Conservation (phyloP, 306 rosid species). For the Prosopis cineraria region DNA sequence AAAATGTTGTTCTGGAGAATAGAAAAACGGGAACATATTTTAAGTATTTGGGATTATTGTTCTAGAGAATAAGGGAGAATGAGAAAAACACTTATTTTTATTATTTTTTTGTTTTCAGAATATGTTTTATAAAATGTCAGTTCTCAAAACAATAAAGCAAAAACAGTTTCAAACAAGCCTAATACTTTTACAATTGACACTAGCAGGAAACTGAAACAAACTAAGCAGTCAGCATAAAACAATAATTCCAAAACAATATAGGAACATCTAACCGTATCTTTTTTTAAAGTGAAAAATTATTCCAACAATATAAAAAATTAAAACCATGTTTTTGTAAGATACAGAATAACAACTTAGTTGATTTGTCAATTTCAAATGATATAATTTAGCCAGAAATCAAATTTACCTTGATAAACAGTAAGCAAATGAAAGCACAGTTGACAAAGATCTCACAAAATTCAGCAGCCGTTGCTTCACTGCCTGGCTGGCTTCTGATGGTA, state of each 20-base stretch:
- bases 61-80: no score
- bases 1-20: no score
- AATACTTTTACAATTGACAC: constrained; percentile 1
- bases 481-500: constrained; percentile 82
- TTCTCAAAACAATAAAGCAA: no score
- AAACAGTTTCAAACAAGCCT: no score
- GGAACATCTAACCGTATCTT: neutral
- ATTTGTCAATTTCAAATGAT: constrained; percentile 11
- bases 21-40: no score
- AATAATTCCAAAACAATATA: constrained; percentile 11
- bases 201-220: constrained; percentile 4
- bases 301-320: neutral
- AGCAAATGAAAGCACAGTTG: constrained; percentile 90
- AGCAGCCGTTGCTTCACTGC: constrained; percentile 83
- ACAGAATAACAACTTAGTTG: neutral
- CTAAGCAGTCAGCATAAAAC: constrained; percentile 19
- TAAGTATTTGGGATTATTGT: no score
- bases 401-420: constrained; percentile 84
- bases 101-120: no score
- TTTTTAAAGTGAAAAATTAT: neutral
- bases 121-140: no score
- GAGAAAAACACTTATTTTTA: no score
- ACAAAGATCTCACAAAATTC: constrained; percentile 74
- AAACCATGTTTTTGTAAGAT: neutral
- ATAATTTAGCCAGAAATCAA: constrained; percentile 16